A percentile compares a stretch with the other conserved stretches of the same genome.
Evolutionary conservation across 2,329 filamentous ascomycete genomes (phyloP).

Genomic region (Botrytis deweyae): DNA sequence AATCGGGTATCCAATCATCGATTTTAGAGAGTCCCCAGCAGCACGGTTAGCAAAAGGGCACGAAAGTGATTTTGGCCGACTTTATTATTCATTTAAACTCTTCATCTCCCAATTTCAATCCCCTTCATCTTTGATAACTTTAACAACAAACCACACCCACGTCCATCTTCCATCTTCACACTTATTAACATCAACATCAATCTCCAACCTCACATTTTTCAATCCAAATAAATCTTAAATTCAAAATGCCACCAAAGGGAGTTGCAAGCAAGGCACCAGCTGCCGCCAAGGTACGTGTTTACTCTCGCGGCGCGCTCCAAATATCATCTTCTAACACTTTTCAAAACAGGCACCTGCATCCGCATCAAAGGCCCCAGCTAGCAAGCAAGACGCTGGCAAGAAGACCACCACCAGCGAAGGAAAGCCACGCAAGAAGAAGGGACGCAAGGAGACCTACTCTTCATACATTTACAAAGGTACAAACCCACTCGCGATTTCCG

Average conservation of each 20-base stretch:
- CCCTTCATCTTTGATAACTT: constrained; percentile 6
- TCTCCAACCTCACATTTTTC: constrained; percentile 36
- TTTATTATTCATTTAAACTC: neutral
- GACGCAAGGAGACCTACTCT: constrained; percentile 99
- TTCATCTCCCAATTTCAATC: constrained; percentile 11
- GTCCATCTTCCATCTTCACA: neutral
- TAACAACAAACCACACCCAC: constrained; percentile 9
- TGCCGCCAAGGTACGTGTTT: constrained; percentile 55
- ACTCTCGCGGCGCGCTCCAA: neutral
- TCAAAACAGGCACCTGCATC: constrained; percentile 12
- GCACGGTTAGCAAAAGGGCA: neutral
- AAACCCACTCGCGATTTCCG: constrained; percentile 38
- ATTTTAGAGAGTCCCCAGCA: constrained; percentile 1
- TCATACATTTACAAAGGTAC: constrained; percentile 99
- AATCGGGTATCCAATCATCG: neutral
- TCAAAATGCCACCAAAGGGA: constrained; percentile 94
- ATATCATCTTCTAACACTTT: neutral
- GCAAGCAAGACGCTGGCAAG: constrained; percentile 88
- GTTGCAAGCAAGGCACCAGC: constrained; percentile 83
- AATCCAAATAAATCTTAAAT: constrained; percentile 31
- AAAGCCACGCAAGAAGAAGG: constrained; percentile 99
- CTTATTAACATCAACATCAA: constrained; percentile 10
- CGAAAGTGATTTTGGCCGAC: neutral
- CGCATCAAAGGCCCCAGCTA: constrained; percentile 77
- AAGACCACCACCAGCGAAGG: constrained; percentile 84